Evolutionary conservation across 164 flowering plant species (phyloP).

Genomic region (Chimonanthus praecox): DNA sequence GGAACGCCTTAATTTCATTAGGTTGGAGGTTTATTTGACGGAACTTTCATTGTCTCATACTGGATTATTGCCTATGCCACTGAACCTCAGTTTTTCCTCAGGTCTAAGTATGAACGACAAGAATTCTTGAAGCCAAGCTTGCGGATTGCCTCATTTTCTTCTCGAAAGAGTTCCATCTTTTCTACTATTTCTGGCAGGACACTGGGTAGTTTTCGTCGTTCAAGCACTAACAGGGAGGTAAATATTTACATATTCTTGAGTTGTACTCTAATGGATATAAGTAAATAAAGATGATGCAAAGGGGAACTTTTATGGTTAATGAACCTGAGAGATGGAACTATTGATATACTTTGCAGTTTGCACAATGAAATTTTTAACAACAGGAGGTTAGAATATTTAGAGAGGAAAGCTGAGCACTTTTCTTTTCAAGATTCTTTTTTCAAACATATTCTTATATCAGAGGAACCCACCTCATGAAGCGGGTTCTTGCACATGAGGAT

Average conservation of each 20-base stretch:
- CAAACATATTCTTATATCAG: too few relatives aligned
- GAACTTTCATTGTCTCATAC: neutral
- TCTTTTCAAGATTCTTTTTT: too few relatives aligned
- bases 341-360: neutral
- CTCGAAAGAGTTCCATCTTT: conserved; percentile 30
- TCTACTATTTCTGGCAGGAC: conserved; percentile 57
- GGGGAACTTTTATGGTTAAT: neutral
- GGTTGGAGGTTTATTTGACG: conserved; percentile 29
- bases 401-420: too few relatives aligned
- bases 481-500: too few relatives aligned
- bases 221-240: conserved; percentile 46
- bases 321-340: neutral
- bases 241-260: neutral
- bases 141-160: conserved; percentile 53
- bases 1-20: conserved; percentile 66
- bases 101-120: conserved; percentile 92
- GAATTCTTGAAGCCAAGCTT: conserved; percentile 93
- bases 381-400: neutral
- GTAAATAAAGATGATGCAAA: neutral
- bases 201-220: conserved; percentile 45
- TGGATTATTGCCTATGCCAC: neutral
- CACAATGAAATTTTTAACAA: neutral
- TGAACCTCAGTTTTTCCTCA: conserved; percentile 16
- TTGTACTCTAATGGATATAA: neutral
- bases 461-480: too few relatives aligned